Conservation (phyloP, 768 basidiomycete species). For the Cyclocybe aegerita region DNA sequence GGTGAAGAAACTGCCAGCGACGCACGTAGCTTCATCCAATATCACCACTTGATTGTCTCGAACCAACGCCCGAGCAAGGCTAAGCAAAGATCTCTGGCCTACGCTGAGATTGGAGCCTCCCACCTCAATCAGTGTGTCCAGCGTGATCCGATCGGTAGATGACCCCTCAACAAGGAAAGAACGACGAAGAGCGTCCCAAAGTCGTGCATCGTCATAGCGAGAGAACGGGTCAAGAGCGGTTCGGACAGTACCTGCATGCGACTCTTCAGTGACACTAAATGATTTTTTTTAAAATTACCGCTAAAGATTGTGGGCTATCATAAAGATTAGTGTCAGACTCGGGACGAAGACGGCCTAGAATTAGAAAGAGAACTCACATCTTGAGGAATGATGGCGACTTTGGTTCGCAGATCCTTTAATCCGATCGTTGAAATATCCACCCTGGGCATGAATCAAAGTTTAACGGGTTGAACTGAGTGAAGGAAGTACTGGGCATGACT, state of each 20-base stretch:
- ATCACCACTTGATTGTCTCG: slow-evolving; percentile 75
- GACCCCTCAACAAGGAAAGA: slow-evolving; percentile 38
- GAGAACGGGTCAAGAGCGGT: slow-evolving; percentile 61
- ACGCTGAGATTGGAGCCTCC: slow-evolving; percentile 77
- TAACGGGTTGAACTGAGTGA: neutral
- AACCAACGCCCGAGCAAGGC: slow-evolving; percentile 78
- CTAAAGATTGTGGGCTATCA: slow-evolving; percentile 54
- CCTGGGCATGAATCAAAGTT: slow-evolving; percentile 23
- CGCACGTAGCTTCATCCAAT: slow-evolving; percentile 73
- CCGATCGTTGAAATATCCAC: slow-evolving; percentile 71
- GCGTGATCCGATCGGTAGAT: slow-evolving; percentile 45
- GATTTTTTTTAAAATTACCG: slow-evolving; percentile 26
- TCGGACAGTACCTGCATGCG: slow-evolving; percentile 49
- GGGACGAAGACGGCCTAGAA: neutral
- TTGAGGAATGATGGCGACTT: slow-evolving; percentile 67
- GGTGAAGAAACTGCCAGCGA: neutral
- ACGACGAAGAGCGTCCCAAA: slow-evolving; percentile 73
- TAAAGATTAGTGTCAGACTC: neutral
- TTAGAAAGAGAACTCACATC: slow-evolving; percentile 31
- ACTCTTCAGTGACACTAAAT: slow-evolving; percentile 26
- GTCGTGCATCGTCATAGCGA: slow-evolving; percentile 57
- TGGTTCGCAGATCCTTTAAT: slow-evolving; percentile 57
- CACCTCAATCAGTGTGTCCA: slow-evolving; percentile 73
- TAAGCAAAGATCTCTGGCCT: slow-evolving; percentile 70
- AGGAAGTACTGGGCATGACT: slow-evolving; percentile 5